Conservation (phyloP, 202 grass and related monocot species). For the Digitaria exilis region DNA sequence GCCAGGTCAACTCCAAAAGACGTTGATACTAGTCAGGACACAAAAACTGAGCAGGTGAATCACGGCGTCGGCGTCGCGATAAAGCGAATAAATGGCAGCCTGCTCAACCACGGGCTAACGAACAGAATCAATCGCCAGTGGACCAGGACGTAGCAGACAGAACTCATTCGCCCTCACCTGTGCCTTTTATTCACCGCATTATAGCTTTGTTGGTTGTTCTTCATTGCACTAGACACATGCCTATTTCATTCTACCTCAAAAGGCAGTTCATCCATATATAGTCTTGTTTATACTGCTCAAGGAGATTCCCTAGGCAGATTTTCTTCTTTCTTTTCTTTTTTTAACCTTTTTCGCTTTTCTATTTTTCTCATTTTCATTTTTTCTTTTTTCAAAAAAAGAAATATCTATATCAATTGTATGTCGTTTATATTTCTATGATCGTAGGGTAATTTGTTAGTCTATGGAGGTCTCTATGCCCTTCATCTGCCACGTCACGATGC, state of each 20-base stretch:
- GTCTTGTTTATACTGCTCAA: no score
- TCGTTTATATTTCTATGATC: no score
- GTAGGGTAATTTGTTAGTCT: no score
- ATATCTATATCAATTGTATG: no score
- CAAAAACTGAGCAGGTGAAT: slow-evolving; percentile 38
- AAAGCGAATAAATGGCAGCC: not conserved
- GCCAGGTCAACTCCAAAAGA: slow-evolving; percentile 24
- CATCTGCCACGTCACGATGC: no score
- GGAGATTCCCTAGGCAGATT: no score
- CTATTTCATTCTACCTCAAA: not conserved
- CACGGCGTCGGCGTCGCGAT: slow-evolving; percentile 7
- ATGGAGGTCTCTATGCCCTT: no score
- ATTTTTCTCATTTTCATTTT: no score
- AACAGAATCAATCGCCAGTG: slow-evolving; percentile 38
- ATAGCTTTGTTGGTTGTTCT: not conserved
- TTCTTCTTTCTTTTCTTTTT: no score
- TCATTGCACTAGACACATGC: not conserved
- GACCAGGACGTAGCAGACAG: slow-evolving; percentile 41
- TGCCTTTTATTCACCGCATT: slow-evolving; percentile 27
- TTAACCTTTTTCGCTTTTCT: no score
- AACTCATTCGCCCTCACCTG: slow-evolving; percentile 16
- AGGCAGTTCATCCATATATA: not conserved
- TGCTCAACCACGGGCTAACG: slow-evolving; percentile 31
- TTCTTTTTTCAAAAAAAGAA: no score
- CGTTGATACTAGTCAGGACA: not conserved